A percentile compares a stretch with the other conserved stretches of the same genome.
Evolutionary conservation across 768 basidiomycete species (phyloP).

Genomic region (Termitomyces sp.): DNA sequence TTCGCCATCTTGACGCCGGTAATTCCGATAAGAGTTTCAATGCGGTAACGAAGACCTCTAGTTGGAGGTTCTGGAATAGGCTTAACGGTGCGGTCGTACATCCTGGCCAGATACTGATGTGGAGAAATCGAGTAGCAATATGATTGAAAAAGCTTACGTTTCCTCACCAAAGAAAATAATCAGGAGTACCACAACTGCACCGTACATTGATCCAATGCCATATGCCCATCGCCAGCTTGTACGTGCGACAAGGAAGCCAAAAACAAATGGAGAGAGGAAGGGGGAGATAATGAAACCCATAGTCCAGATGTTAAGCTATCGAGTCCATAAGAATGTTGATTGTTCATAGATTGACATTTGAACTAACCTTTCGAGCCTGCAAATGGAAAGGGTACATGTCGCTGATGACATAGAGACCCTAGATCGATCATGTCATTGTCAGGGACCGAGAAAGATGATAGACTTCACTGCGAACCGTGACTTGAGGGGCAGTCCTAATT

Average conservation of each 20-base stretch:
- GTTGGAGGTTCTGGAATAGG: constrained; percentile 37
- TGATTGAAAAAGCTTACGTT: constrained; percentile 38
- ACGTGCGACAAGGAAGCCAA: constrained; percentile 64
- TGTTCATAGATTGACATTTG: constrained; percentile 21
- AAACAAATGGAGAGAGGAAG: constrained; percentile 60
- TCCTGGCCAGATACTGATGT: constrained; percentile 21
- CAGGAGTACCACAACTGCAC: constrained; percentile 39
- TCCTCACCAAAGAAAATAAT: constrained; percentile 49
- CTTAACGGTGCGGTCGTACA: constrained; percentile 49
- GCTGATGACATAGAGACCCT: constrained; percentile 60
- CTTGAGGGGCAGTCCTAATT: constrained; percentile 41
- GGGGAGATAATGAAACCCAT: constrained; percentile 61
- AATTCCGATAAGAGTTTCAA: constrained; percentile 51
- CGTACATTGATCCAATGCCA: constrained; percentile 61
- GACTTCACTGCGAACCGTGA: constrained; percentile 39
- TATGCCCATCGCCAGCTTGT: constrained; percentile 64
- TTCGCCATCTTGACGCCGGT: constrained; percentile 50
- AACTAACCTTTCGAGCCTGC: constrained; percentile 57
- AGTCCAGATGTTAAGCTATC: constrained; percentile 53
- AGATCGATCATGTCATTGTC: background rate
- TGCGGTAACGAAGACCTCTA: constrained; percentile 39
- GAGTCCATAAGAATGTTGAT: background rate
- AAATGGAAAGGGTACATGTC: constrained; percentile 70
- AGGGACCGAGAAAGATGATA: background rate
- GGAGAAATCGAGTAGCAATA: background rate